phyloP scores from a whole-genome alignment of 768 basidiomycete genomes.

The Leccinum uliginosum region DNA sequence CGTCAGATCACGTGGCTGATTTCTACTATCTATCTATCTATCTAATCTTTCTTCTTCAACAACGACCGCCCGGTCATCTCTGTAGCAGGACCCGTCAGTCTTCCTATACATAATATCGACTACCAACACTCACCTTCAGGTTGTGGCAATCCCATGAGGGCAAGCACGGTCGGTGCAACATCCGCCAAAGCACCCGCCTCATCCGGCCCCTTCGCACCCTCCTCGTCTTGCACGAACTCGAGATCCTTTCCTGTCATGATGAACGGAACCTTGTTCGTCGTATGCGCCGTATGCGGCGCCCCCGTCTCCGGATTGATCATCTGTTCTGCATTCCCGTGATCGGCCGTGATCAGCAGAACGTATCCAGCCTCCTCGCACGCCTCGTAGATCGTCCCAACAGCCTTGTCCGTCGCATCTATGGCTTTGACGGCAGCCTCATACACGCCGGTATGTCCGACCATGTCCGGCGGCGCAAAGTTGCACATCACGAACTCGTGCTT shows the following conservation, averaged over 20 bases:
- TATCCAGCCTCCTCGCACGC: slow-evolving; percentile 86
- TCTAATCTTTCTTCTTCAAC: slow-evolving; percentile 27
- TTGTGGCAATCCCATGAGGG: slow-evolving; percentile 65
- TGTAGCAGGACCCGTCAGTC: slow-evolving; percentile 7
- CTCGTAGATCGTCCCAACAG: slow-evolving; percentile 82
- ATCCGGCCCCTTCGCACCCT: slow-evolving; percentile 42
- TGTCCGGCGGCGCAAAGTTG: slow-evolving; percentile 96
- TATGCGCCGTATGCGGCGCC: slow-evolving; percentile 88
- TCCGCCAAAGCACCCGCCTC: slow-evolving; percentile 81
- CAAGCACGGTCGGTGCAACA: slow-evolving; percentile 86
- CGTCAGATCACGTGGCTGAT: slow-evolving; percentile 18
- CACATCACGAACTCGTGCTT: slow-evolving; percentile 93
- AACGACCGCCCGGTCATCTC: slow-evolving; percentile 30
- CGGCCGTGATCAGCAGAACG: slow-evolving; percentile 82
- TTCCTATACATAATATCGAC: background rate
- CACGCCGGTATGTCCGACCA: slow-evolving; percentile 94
- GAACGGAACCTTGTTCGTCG: slow-evolving; percentile 84
- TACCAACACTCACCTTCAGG: slow-evolving; percentile 52
- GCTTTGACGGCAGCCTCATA: slow-evolving; percentile 90
- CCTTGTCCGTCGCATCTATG: slow-evolving; percentile 82
- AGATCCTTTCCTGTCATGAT: slow-evolving; percentile 72
- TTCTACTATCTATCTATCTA: slow-evolving; percentile 9
- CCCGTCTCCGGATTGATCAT: slow-evolving; percentile 84
- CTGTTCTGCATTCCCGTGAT: slow-evolving; percentile 95
- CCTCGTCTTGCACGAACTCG: slow-evolving; percentile 47